These are phyloP conservation scores for Rhizophora apiculata DNA, from an alignment of 345 rosid species.

Conservation along the genomic window DNA sequence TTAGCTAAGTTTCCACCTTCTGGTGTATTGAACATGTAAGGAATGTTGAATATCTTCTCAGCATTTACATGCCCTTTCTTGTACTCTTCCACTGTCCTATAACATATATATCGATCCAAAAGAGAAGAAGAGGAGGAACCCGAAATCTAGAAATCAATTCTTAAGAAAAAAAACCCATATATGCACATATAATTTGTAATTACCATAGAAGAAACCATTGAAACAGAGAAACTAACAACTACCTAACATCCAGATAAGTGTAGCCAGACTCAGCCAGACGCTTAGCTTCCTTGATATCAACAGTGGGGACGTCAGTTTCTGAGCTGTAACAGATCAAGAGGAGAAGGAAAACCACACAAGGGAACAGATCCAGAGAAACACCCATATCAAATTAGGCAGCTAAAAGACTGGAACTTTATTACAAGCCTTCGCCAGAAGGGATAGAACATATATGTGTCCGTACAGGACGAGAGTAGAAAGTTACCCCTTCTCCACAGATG, in stretches of 20 bases:
- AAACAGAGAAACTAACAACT: not conserved
- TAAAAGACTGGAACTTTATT: not conserved
- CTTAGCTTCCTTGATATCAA: not conserved
- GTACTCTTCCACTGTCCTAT: conserved; percentile 11
- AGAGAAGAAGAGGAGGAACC: not conserved
- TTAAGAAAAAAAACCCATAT: not conserved
- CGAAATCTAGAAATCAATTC: not conserved
- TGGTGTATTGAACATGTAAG: conserved; percentile 63
- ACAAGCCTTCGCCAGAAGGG: too few relatives aligned
- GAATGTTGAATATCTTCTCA: conserved; percentile 54
- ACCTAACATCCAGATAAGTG: not conserved
- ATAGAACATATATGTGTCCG: too few relatives aligned
- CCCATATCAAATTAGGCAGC: not conserved
- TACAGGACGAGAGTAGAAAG: too few relatives aligned
- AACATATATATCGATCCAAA: not conserved
- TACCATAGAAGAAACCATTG: not conserved
- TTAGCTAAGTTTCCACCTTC: conserved; percentile 28
- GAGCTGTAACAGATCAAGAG: not conserved
- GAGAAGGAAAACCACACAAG: not conserved
- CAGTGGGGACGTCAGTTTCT: not conserved
- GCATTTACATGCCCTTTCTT: conserved; percentile 17
- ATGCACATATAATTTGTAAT: not conserved
- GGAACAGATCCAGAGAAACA: not conserved
- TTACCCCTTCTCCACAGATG: too few relatives aligned
- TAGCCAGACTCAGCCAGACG: too few relatives aligned